These are phyloP conservation scores for Aspergillus pseudonomiae DNA, from an alignment of 2,329 filamentous ascomycete species.

Conservation along the genomic window DNA sequence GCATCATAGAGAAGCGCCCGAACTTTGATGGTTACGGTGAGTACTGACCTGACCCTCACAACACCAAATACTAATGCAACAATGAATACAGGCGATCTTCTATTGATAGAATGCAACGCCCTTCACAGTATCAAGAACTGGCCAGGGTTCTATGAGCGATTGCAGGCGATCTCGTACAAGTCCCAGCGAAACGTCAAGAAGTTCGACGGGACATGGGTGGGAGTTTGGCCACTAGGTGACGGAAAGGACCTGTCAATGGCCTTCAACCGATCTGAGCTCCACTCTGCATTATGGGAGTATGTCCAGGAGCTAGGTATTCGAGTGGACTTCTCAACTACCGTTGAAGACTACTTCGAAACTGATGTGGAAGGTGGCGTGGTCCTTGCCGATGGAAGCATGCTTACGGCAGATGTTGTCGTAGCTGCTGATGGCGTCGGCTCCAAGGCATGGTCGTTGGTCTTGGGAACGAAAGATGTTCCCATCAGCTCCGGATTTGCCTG, in stretches of 20 bases:
- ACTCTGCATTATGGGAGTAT: constrained; percentile 6
- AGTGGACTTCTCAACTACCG: background rate
- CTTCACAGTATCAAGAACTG: constrained; percentile 4
- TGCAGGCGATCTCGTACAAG: background rate
- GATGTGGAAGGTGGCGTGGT: background rate
- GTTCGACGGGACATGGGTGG: constrained; percentile 7
- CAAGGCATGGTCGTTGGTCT: constrained; percentile 6
- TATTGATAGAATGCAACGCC: constrained; percentile 1
- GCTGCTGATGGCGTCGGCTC: constrained; percentile 12
- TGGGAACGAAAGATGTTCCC: constrained; percentile 2
- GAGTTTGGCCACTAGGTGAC: constrained; percentile 3
- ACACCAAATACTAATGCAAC: background rate
- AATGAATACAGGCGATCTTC: background rate
- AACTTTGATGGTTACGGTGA: background rate
- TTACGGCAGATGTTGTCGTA: constrained; percentile 9
- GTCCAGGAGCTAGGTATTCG: background rate
- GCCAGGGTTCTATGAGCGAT: background rate
- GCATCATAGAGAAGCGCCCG: constrained; percentile 3
- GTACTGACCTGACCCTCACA: background rate
- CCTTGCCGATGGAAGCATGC: background rate
- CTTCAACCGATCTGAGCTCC: constrained; percentile 7
- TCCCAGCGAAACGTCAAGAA: constrained; percentile 2
- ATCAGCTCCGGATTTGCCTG: constrained; percentile 8
- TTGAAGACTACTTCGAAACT: constrained; percentile 5
- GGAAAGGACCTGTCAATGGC: background rate